Percentiles rank a stretch among this genome's conserved stretches.
phyloP scores from a whole-genome alignment of 768 basidiomycete species.

The Tubosaeta sp. region DNA sequence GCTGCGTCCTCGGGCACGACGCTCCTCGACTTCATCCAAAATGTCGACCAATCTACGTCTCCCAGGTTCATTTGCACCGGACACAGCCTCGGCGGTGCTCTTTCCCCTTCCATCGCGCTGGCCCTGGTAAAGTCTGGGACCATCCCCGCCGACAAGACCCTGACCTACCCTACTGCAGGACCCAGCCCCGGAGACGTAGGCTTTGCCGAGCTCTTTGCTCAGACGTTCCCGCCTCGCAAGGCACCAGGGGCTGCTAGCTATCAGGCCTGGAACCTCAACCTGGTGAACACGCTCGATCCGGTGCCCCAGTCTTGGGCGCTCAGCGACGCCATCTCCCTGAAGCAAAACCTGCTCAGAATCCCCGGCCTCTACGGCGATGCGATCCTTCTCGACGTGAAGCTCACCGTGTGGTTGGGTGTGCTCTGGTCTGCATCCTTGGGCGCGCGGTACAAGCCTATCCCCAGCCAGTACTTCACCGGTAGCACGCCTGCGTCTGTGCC shows the following conservation, averaged over 20 bases:
- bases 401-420: not conserved
- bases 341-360: not conserved
- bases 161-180: constrained; percentile 2
- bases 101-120: constrained; percentile 14
- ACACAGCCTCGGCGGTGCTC: constrained; percentile 11
- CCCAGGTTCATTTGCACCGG: constrained; percentile 7
- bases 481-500: not conserved
- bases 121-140: not conserved
- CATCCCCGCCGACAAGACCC: not conserved
- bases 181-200: constrained; percentile 5
- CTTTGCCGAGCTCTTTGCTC: not conserved
- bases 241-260: not conserved
- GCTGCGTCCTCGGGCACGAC: not conserved
- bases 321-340: not conserved
- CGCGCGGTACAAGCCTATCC: not conserved
- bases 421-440: not conserved
- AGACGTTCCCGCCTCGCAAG: not conserved
- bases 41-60: not conserved
- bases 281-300: not conserved
- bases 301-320: not conserved
- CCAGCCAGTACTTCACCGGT: not conserved
- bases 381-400: not conserved
- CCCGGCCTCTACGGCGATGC: not conserved
- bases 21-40: constrained; percentile 5
- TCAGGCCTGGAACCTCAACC: not conserved